Base-by-base conservation (phyloP, 345 rosid genomes). In the Orychophragmus violaceus region DNA sequence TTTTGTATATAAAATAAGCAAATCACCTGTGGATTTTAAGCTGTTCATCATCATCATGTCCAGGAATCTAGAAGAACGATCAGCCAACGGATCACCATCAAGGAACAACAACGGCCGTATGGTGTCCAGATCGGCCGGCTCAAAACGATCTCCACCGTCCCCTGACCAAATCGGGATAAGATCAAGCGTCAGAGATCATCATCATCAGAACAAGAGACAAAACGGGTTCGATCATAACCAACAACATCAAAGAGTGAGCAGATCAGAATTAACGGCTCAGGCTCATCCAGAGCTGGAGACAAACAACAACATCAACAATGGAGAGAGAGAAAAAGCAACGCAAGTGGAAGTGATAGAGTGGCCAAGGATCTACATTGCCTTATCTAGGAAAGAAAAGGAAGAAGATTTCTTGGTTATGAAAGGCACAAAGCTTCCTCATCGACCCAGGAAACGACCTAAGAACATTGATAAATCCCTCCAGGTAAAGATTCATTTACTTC, bases 371-470 rank as follows among this genome's bases (percentile, higher is more conserved):
- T 80, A 74, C 70, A 29, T 80, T 65, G 70, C 77, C 13, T 51
- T 84, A 72, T 80, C 91, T n/a, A 78, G 86, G 32, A 85, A 83
- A 68, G 90, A 85, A 59, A 85, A 85, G 33, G 90, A 85, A 75
- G 88, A 85, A 70, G 90, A 85, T 77, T 85, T 85, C 56, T 71
- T 83, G 52, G 81, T 80, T 35, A 83, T 85, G 84, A 85, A 85
- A 64, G 91, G 91, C 70, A 82, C 91, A 11, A 85, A 85, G 62
- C 82, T 85, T 8, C 88, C 91, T 6, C 86, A 85, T n/a, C 58
- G 91, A 61, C 91, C 91, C 42, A 83, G 83, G 80, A 85, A 85
- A 60, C 79, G 91, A 64, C 66, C 91, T 48, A 85, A 85, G 81
- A 83, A 77, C 74, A 33, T 85, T 65, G 91, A 83, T 66, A 85